Base-by-base conservation (phyloP, 768 basidiomycete species). In the Russula ochroleuca region DNA sequence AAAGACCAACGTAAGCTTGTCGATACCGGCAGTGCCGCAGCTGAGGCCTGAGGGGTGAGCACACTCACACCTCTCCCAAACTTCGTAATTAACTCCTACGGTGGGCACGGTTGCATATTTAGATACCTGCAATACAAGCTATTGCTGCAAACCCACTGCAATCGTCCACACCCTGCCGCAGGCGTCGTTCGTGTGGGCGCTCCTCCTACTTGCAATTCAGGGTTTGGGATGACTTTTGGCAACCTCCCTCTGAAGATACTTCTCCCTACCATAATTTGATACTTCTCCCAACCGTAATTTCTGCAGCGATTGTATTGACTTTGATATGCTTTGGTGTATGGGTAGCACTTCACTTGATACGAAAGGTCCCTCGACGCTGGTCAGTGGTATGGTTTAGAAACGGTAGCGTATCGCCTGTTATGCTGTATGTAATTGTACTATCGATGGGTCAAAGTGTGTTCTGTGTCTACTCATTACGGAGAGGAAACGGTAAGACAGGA, bases 61-160 rank as follows among this genome's bases (percentile, higher is more conserved):
- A 35, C 35, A 35, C 35, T 35, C 3, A 35, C 7, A 35, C 35
- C 10, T 35, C 35, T 8, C 35, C 35, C 7, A 35, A 35, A 10
- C 35, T 35, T 3, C 10, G 35, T 35, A 7, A 8, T 35, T 56
- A 31, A 64, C 53, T 1, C 19, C 3, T 48, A 10, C 17, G 2
- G 19, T 28, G 37, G 19, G n/a, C 19, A 37, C 55, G 59, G 64
- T 59, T 6, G 48, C 28, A 6, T 61, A 65, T 14, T 17, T 65
- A 13, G 59, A 65, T 47, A 21, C 13, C 40, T 59, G 35, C 31
- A 37, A 65, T 14, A 65, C 54, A 0, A 33, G 9, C 40, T 38
- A 61, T n/a, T 59, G 64, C 25, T 65, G 61, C 49, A 47, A 61
- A 13, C 54, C 64, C 1, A 65, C 35, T 51, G 64, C 64, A 2